A percentile compares a stretch with the other conserved stretches of the same genome.
Evolutionary conservation across 1,139 yeast genomes (phyloP).

Genomic region (Suhomyces yuchorum): DNA sequence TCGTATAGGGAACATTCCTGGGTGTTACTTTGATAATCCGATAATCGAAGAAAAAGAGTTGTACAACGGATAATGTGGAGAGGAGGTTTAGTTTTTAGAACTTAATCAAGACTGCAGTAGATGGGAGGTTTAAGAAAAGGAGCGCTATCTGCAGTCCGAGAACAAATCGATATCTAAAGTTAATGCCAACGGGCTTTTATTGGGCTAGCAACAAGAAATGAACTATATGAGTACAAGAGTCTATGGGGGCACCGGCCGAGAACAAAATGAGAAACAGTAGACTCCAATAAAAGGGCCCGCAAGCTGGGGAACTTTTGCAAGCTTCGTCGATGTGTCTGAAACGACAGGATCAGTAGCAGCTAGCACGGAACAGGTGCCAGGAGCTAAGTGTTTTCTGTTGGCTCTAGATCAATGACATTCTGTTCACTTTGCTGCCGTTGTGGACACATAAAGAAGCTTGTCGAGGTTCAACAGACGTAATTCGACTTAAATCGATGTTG

Average conservation of each 20-base stretch:
- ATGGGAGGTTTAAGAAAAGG: too few relatives aligned
- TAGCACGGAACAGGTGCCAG: too few relatives aligned
- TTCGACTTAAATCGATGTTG: not conserved
- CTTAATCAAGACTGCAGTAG: too few relatives aligned
- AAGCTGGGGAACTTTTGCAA: not conserved
- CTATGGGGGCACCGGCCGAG: conserved; percentile 3
- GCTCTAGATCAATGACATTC: not conserved
- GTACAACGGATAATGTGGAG: too few relatives aligned
- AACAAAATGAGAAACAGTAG: conserved; percentile 1
- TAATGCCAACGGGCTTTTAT: conserved; percentile 1
- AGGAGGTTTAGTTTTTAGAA: too few relatives aligned
- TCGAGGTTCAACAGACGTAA: not conserved
- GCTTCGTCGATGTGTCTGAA: not conserved
- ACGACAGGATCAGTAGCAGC: too few relatives aligned
- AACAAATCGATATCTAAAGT: not conserved
- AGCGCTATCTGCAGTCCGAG: not conserved
- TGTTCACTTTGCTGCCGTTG: not conserved
- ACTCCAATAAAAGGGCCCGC: conserved; percentile 3
- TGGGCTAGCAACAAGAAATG: conserved; percentile 7
- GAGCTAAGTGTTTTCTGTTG: too few relatives aligned
- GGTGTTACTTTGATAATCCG: too few relatives aligned
- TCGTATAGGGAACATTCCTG: not conserved
- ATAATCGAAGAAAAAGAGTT: too few relatives aligned
- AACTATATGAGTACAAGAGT: conserved; percentile 1
- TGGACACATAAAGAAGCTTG: not conserved